Conservation (phyloP, 345 rosid species). For the Populus alba region DNA sequence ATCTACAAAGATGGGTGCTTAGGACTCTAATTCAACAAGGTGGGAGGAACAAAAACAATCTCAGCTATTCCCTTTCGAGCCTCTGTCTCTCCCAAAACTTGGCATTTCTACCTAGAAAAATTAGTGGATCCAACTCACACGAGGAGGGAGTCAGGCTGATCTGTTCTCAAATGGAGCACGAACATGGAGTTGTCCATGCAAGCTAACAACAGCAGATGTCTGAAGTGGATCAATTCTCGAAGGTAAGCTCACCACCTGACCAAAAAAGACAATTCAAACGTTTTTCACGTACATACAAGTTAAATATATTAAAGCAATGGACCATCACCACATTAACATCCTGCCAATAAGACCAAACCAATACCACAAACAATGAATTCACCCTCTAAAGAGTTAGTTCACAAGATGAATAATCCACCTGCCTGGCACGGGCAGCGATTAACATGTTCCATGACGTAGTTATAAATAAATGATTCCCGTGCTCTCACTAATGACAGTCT, state of each 20-base stretch:
- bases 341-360: not conserved
- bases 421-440: no score
- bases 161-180: conserved; percentile 53
- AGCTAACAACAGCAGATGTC: conserved; percentile 68
- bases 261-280: conserved; percentile 5
- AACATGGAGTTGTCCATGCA: conserved; percentile 71
- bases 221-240: conserved; percentile 73
- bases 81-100: conserved; percentile 14
- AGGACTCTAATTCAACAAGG: conserved; percentile 2
- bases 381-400: not conserved
- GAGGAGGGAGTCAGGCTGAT: conserved; percentile 5
- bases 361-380: not conserved
- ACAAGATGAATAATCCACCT: not conserved
- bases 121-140: not conserved
- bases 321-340: not conserved
- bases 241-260: conserved; percentile 69
- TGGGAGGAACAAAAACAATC: not conserved
- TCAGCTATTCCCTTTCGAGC: not conserved
- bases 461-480: not conserved
- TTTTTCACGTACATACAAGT: not conserved
- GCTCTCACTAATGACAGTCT: not conserved
- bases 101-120: conserved; percentile 16
- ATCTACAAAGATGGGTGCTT: conserved; percentile 5
- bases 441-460: not conserved
- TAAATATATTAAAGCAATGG: not conserved